phyloP scores from a whole-genome alignment of 805 yeast genomes.

The Clavispora asparagi region DNA sequence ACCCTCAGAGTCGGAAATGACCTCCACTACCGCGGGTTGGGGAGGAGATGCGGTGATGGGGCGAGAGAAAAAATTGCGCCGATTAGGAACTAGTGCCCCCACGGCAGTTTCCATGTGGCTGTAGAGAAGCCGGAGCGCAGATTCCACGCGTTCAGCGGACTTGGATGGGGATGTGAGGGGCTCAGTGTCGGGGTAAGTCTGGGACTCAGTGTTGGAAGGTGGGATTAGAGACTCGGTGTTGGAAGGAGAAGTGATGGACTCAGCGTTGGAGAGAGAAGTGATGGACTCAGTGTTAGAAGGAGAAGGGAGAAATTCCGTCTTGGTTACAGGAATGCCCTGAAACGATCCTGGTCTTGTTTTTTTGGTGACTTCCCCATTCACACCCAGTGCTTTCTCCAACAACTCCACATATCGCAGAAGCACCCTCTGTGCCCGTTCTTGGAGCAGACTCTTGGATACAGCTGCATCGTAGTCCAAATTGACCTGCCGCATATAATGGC shows the following conservation, averaged over 20 bases:
- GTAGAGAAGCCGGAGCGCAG: conserved; percentile 1
- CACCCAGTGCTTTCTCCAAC: background rate
- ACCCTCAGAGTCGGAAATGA: conserved; percentile 22
- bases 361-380: too few species aligned
- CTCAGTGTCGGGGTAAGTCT: too few species aligned
- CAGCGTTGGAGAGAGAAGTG: too few species aligned
- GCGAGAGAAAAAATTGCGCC: conserved; percentile 1
- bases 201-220: too few species aligned
- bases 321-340: too few species aligned
- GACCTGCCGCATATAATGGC: conserved; percentile 17
- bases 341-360: too few species aligned
- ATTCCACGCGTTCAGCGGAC: background rate
- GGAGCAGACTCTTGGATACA: conserved; percentile 17
- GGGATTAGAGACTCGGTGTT: too few species aligned
- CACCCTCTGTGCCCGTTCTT: conserved; percentile 14
- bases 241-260: too few species aligned
- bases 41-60: background rate
- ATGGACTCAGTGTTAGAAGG: too few species aligned
- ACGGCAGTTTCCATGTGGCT: conserved; percentile 3
- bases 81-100: conserved; percentile 5
- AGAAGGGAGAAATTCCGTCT: too few species aligned
- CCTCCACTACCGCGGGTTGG: conserved; percentile 9
- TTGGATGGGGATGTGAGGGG: too few species aligned
- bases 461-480: conserved; percentile 16
- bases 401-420: conserved; percentile 2